A percentile compares a stretch with the other conserved stretches of the same genome.
Evolutionary conservation across 2,329 filamentous ascomycete species (phyloP).

Genomic region (Escovopsis sp.): DNA sequence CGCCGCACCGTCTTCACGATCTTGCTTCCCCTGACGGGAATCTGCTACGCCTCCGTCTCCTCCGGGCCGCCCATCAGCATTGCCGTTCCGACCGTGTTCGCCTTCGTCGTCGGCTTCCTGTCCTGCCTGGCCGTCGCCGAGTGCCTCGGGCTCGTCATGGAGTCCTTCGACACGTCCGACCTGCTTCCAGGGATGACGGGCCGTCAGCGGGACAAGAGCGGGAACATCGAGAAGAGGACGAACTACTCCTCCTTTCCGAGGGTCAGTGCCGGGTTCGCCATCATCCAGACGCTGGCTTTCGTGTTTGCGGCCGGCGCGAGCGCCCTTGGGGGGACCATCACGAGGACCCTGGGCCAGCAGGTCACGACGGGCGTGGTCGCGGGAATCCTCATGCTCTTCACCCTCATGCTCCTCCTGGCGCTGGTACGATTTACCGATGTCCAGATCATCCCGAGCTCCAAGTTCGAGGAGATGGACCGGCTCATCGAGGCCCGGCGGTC

Average conservation of each 20-base stretch:
- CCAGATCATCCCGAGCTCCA: slow-evolving; percentile 52
- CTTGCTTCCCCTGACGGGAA: slow-evolving; percentile 47
- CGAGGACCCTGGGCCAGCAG: slow-evolving; percentile 50
- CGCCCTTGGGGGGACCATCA: slow-evolving; percentile 51
- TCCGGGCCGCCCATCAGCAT: slow-evolving; percentile 44
- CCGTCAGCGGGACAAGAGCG: slow-evolving; percentile 27
- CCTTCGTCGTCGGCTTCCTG: slow-evolving; percentile 51
- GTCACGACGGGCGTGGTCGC: slow-evolving; percentile 54
- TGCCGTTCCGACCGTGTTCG: slow-evolving; percentile 50
- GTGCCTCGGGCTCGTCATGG: slow-evolving; percentile 65
- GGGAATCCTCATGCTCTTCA: slow-evolving; percentile 48
- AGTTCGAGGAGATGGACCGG: slow-evolving; percentile 36
- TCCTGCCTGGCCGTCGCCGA: slow-evolving; percentile 61
- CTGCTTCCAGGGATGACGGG: slow-evolving; percentile 56
- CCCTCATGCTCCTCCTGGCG: slow-evolving; percentile 43
- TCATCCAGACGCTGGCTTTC: slow-evolving; percentile 55
- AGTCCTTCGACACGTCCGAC: slow-evolving; percentile 68
- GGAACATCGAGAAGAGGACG: slow-evolving; percentile 31
- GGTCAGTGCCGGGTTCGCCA: slow-evolving; percentile 54
- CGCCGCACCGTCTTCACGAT: slow-evolving; percentile 54
- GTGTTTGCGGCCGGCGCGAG: slow-evolving; percentile 53
- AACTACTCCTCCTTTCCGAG: slow-evolving; percentile 67
- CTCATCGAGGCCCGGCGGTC: slow-evolving; percentile 33
- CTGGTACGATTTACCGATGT: slow-evolving; percentile 50
- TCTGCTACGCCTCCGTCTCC: slow-evolving; percentile 53